These are phyloP conservation scores for Microdochium nivale DNA, from an alignment of 2,329 filamentous ascomycete genomes.

Conservation along the genomic window DNA sequence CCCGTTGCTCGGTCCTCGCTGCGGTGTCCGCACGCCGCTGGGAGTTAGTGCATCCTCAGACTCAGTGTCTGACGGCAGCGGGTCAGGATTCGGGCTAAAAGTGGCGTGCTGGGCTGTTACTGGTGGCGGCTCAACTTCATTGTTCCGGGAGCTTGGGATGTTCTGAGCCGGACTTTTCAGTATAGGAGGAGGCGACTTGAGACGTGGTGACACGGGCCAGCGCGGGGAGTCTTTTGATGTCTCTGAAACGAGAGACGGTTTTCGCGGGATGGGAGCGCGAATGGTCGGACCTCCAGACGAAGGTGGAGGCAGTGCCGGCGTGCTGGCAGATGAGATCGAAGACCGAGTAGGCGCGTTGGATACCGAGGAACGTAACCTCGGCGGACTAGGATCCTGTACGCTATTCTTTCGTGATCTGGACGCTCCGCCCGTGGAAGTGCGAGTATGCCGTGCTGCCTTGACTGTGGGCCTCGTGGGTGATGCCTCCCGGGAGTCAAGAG, in stretches of 20 bases:
- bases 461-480: conserved; percentile 16
- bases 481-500: conserved; percentile 18
- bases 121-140: conserved; percentile 39
- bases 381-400: conserved; percentile 54
- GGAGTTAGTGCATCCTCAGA: conserved; percentile 39
- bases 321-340: conserved; percentile 58
- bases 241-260: conserved; percentile 42
- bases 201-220: conserved; percentile 70
- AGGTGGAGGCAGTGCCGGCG: conserved; percentile 55
- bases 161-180: conserved; percentile 33
- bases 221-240: conserved; percentile 47
- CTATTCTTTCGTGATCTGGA: conserved; percentile 58
- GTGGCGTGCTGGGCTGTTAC: conserved; percentile 45
- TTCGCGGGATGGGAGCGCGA: conserved; percentile 57
- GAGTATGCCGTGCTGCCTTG: conserved; percentile 12
- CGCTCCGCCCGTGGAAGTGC: conserved; percentile 20
- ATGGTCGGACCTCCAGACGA: conserved; percentile 47
- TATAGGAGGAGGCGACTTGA: conserved; percentile 67
- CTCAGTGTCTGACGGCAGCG: conserved; percentile 39
- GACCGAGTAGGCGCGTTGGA: conserved; percentile 52
- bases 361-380: conserved; percentile 41
- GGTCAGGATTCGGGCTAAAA: conserved; percentile 34
- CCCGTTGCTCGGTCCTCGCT: conserved; percentile 48
- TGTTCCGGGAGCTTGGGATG: conserved; percentile 31
- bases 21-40: conserved; percentile 50